phyloP scores from a whole-genome alignment of 306 rosid species.

The Corylus heterophylla region DNA sequence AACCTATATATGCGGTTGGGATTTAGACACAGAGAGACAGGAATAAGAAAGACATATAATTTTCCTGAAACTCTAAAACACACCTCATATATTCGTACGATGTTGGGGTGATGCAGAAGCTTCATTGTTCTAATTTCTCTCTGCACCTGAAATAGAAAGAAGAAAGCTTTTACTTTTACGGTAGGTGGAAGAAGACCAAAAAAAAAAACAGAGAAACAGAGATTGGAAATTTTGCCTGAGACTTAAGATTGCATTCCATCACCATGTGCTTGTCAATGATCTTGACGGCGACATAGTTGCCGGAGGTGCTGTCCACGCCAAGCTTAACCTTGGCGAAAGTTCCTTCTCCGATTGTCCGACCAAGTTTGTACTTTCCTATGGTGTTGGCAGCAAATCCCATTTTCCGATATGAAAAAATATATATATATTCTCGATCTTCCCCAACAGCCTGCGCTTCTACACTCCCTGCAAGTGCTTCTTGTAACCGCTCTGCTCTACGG shows the following conservation, averaged over 20 bases:
- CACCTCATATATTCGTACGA: constrained; percentile 77
- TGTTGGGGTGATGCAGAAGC: constrained; percentile 71
- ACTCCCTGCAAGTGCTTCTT: not conserved
- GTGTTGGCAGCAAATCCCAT: constrained; percentile 54
- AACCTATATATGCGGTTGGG: constrained; percentile 58
- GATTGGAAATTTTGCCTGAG: constrained; percentile 50
- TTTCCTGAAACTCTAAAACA: not conserved
- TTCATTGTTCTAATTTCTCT: constrained; percentile 86
- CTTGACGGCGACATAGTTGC: constrained; percentile 61
- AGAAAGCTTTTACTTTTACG: not conserved
- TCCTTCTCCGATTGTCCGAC: constrained; percentile 77
- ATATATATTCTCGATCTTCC: not conserved
- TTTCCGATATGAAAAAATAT: not conserved
- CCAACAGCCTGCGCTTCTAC: not conserved
- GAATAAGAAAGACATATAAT: constrained; percentile 4
- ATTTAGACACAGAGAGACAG: constrained; percentile 8
- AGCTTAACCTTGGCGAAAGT: constrained; percentile 81
- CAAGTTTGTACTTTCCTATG: constrained; percentile 61
- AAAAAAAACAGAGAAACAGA: not conserved
- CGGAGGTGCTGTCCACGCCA: constrained; percentile 44
- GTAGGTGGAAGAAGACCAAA: no score
- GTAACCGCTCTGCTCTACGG: not conserved
- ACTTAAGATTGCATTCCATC: constrained; percentile 54
- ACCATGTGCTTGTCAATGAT: constrained; percentile 74
- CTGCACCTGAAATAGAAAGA: constrained; percentile 57